phyloP scores from a whole-genome alignment of 257 asterid genomes.

The Capsicum pubescens region DNA sequence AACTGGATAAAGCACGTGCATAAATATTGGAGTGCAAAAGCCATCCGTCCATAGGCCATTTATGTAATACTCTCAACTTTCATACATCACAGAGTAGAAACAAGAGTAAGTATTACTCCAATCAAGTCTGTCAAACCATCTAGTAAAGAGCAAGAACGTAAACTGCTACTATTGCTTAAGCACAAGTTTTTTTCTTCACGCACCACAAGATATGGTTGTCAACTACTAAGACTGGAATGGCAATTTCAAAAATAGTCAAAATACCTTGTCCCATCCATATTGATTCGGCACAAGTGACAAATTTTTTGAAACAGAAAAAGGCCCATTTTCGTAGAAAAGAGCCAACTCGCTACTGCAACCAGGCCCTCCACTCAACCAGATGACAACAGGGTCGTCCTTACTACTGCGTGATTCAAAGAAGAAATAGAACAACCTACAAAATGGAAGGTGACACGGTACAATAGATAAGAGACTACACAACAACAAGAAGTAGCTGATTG shows the following conservation, averaged over 20 bases:
- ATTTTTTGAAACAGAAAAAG: conserved; percentile 70
- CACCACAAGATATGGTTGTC: background rate
- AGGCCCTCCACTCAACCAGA: conserved; percentile 99
- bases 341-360: conserved; percentile 99
- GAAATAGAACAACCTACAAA: conserved; percentile 88
- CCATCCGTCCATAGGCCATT: background rate
- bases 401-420: conserved; percentile 88
- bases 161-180: conserved; percentile 9
- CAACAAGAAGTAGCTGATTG: background rate
- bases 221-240: background rate
- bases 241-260: background rate
- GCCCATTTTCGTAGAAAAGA: conserved; percentile 95
- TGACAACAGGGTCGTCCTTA: conserved; percentile 80
- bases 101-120: background rate
- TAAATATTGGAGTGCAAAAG: background rate
- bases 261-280: conserved; percentile 72
- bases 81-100: background rate
- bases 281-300: conserved; percentile 80
- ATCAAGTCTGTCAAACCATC: conserved; percentile 1
- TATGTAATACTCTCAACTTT: background rate
- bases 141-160: conserved; percentile 17
- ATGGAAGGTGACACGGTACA: conserved; percentile 2
- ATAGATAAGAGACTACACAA: conserved; percentile 1
- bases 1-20: background rate
- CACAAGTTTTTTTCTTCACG: background rate